These are phyloP conservation scores for Xylariomycetidae sp. DNA, from an alignment of 2,329 filamentous ascomycete species.

Conservation along the genomic window DNA sequence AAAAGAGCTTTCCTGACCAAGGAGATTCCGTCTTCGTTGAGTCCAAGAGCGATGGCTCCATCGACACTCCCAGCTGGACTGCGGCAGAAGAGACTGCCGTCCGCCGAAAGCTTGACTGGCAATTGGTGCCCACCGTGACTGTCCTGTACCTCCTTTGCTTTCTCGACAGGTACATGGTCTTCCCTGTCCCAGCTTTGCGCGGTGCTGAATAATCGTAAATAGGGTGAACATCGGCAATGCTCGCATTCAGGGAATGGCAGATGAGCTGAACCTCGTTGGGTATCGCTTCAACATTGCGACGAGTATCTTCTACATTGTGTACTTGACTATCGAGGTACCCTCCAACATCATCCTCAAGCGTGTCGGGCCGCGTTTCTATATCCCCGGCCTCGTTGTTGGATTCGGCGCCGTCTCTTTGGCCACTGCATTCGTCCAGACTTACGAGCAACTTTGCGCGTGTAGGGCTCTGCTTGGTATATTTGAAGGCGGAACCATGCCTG, in stretches of 20 bases:
- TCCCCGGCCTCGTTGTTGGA: conserved; percentile 48
- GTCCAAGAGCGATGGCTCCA: conserved; percentile 22
- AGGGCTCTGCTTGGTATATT: conserved; percentile 49
- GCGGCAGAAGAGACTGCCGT: conserved; percentile 44
- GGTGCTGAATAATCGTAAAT: conserved; percentile 16
- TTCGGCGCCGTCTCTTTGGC: conserved; percentile 53
- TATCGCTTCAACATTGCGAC: conserved; percentile 53
- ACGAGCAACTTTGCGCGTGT: conserved; percentile 40
- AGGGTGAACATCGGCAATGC: conserved; percentile 49
- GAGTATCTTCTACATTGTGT: conserved; percentile 55
- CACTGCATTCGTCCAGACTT: conserved; percentile 48
- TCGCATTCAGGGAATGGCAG: conserved; percentile 47
- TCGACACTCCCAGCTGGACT: conserved; percentile 39
- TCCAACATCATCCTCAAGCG: conserved; percentile 52
- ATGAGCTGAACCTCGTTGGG: conserved; percentile 43
- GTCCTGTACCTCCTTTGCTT: conserved; percentile 50
- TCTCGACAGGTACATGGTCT: conserved; percentile 29
- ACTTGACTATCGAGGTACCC: conserved; percentile 51
- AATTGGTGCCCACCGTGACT: conserved; percentile 48
- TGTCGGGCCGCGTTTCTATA: conserved; percentile 47
- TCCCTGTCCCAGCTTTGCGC: background rate
- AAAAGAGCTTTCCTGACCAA: conserved; percentile 18
- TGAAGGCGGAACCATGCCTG: conserved; percentile 55
- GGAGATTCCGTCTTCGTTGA: conserved; percentile 20
- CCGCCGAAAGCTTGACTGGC: conserved; percentile 48